Evolutionary conservation across 1,139 yeast species (phyloP), one percentile per base, ranked within the genome.

Genomic region (Starmera stellimalicola): DNA sequence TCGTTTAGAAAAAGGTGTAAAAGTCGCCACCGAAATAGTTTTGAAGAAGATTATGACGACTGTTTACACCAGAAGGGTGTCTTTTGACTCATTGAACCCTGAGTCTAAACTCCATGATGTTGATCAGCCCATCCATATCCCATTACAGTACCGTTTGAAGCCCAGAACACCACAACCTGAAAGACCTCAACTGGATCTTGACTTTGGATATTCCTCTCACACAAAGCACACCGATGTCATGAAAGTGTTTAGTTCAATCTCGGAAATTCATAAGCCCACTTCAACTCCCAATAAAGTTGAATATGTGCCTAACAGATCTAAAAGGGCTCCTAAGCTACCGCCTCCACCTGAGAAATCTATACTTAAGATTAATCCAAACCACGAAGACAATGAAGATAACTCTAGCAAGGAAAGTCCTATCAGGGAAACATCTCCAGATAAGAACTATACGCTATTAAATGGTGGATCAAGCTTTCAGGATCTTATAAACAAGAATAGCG

Each of bases 331-430:
- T 5, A 50, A 51, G 33, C 34, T 58, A 20, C 63, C 65, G 2
- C 60, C 62, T 5, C 54, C 64, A 2, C 62, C 63, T 6, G 36
- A 37, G 16, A 45, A 39, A 16, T 48, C 63, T 4, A 50, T 53
- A 6, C 34, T 60, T 30, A 57, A 51, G 36, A 36, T 36, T 10
- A 36, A 29, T 4, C 18, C 26, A 4, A 37, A 29, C 10, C 35
- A 40, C 10, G 41, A 35, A 16, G 49, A 44, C 19, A 46, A 35
- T 9, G 29, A 33, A 5, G 32, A 34, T 10, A 37, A 44, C 12
- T 29, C 37, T 37, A 15, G 18, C 32, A 9, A 29, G 27, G 12
- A 32, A 31, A 10, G 15, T 26, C 26, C 36, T 30, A 7, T 18
- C 22, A 12, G 24, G 26, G 11, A 30, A 22, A 16, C 25, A 30